Evolutionary conservation across 495 filamentous ascomycete genomes (phyloP).

Genomic region (Penicillium diatomitis): DNA sequence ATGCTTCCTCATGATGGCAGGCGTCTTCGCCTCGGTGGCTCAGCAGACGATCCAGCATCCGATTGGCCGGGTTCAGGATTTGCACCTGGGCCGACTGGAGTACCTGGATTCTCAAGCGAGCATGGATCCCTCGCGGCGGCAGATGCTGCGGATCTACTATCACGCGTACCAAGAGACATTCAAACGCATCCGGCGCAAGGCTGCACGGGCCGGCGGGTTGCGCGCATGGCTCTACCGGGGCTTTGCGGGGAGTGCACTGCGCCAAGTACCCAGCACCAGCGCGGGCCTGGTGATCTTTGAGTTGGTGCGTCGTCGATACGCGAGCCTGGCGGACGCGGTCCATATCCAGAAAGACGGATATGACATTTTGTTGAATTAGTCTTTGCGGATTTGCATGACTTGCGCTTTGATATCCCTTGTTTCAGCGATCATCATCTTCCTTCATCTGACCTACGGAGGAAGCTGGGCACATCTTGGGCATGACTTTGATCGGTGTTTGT

Average conservation of each 20-base stretch:
- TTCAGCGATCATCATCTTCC: slow-evolving; percentile 1
- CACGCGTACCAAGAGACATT: slow-evolving; percentile 70
- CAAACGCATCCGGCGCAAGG: slow-evolving; percentile 56
- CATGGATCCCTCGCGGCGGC: slow-evolving; percentile 30
- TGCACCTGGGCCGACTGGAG: slow-evolving; percentile 73
- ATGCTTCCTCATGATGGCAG: slow-evolving; percentile 67
- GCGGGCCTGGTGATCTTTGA: slow-evolving; percentile 88
- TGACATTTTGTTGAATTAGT: slow-evolving; percentile 55
- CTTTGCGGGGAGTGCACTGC: slow-evolving; percentile 64
- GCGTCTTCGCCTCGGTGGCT: slow-evolving; percentile 61
- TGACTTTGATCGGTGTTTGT: too few relatives aligned
- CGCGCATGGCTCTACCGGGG: slow-evolving; percentile 65
- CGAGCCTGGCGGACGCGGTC: slow-evolving; percentile 54
- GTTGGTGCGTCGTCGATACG: slow-evolving; percentile 72
- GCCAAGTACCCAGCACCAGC: slow-evolving; percentile 81
- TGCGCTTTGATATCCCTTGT: neutral
- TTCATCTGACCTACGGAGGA: neutral
- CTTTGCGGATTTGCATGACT: neutral
- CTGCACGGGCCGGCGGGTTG: slow-evolving; percentile 54
- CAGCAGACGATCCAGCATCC: slow-evolving; percentile 80
- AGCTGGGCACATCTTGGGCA: too few relatives aligned
- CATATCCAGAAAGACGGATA: slow-evolving; percentile 60
- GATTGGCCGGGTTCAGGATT: slow-evolving; percentile 59
- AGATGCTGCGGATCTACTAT: slow-evolving; percentile 59
- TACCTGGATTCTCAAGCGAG: slow-evolving; percentile 60